Evolutionary conservation across 768 basidiomycete species (phyloP).

Genomic region (Omphalotus guepiniiformis): DNA sequence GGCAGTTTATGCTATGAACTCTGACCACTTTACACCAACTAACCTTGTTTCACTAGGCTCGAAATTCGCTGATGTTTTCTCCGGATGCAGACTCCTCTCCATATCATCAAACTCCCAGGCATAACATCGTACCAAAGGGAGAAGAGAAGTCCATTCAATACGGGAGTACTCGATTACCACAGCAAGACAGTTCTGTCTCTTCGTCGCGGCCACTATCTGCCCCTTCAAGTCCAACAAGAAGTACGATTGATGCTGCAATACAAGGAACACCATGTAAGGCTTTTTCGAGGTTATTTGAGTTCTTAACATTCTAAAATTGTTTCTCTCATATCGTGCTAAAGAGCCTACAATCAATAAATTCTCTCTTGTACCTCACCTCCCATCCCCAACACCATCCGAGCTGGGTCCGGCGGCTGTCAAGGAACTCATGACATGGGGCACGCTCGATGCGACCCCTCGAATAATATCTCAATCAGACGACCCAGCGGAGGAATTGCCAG

Average conservation of each 20-base stretch:
- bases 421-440: conserved; percentile 98
- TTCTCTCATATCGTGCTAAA: conserved; percentile 52
- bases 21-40: too few species aligned
- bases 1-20: conserved; percentile 14
- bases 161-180: conserved; percentile 74
- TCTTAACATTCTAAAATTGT: conserved; percentile 9
- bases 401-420: conserved; percentile 81
- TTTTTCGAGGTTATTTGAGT: conserved; percentile 1
- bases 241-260: conserved; percentile 89
- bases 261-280: conserved; percentile 83
- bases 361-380: conserved; percentile 78
- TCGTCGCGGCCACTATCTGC: conserved; percentile 42
- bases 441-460: conserved; percentile 86
- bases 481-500: conserved; percentile 35
- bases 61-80: conserved; percentile 93
- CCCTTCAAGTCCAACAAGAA: conserved; percentile 87
- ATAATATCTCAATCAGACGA: conserved; percentile 67
- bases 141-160: conserved; percentile 69
- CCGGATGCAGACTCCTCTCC: conserved; percentile 89
- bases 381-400: conserved; percentile 81
- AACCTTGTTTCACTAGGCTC: conserved; percentile 60
- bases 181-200: conserved; percentile 54
- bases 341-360: conserved; percentile 56
- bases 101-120: conserved; percentile 44
- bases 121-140: conserved; percentile 24